These are phyloP conservation scores for Yamadazyma spencermartinsiae DNA, from an alignment of 1,139 yeast genomes.

Conservation along the genomic window DNA sequence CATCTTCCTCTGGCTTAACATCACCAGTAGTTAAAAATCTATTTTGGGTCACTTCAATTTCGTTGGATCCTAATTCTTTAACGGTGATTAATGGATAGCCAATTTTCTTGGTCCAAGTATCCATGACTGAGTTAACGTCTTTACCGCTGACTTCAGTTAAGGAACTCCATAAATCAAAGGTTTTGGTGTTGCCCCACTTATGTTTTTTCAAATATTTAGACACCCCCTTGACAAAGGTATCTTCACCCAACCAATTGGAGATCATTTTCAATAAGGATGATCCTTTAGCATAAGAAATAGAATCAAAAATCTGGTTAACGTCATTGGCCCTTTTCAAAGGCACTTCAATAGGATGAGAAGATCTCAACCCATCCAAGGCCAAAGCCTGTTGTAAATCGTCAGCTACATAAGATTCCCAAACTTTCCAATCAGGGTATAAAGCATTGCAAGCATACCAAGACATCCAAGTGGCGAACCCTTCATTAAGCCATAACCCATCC, in stretches of 20 bases:
- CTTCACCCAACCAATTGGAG: conserved; percentile 71
- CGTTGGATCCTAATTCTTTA: conserved; percentile 34
- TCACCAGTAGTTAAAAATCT: conserved; percentile 83
- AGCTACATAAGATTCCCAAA: conserved; percentile 54
- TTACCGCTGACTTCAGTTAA: conserved; percentile 74
- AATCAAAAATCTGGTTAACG: conserved; percentile 58
- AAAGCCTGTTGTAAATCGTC: conserved; percentile 53
- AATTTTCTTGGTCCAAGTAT: conserved; percentile 79
- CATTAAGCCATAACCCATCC: conserved; percentile 92
- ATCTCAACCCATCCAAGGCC: conserved; percentile 51
- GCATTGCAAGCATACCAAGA: conserved; percentile 53
- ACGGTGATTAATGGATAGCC: conserved; percentile 83
- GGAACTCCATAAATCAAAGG: conserved; percentile 82
- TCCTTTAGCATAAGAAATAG: conserved; percentile 76
- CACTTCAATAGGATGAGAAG: conserved; percentile 60
- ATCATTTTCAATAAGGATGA: conserved; percentile 78
- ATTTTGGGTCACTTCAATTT: conserved; percentile 64
- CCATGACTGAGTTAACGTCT: conserved; percentile 75
- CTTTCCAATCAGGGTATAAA: conserved; percentile 59
- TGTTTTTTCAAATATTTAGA: conserved; percentile 72
- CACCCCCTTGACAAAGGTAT: conserved; percentile 70
- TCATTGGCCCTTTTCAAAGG: conserved; percentile 56
- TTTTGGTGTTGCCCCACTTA: conserved; percentile 76
- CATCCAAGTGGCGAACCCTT: conserved; percentile 74
- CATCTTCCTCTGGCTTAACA: conserved; percentile 64